Conservation (phyloP, 1,284 basidiomycete genomes). For the Neonothopanus nambi region DNA sequence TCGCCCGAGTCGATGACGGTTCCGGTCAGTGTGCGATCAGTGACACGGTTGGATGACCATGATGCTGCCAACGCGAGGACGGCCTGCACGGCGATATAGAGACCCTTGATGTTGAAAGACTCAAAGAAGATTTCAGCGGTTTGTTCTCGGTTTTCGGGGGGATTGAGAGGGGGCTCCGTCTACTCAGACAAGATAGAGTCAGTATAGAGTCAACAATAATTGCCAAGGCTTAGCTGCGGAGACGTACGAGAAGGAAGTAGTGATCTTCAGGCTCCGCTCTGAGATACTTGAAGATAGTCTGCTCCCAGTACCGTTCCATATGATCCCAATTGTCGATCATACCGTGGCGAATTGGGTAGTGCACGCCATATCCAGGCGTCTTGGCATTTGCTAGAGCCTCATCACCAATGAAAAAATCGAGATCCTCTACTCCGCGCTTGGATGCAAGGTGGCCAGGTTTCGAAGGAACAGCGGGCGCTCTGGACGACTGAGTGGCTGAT, state of each 20-base stretch:
- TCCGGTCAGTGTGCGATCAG: slow-evolving; percentile 92
- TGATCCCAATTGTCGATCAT: slow-evolving; percentile 99
- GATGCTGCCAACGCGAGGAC: slow-evolving; percentile 98
- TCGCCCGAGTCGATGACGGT: slow-evolving; percentile 99
- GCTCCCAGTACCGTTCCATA: slow-evolving; percentile 99
- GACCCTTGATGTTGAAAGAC: slow-evolving; percentile 96
- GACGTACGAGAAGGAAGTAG: slow-evolving; percentile 89
- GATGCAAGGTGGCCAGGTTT: slow-evolving; percentile 94
- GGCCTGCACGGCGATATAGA: slow-evolving; percentile 99
- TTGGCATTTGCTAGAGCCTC: slow-evolving; percentile 96
- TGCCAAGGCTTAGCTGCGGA: background rate
- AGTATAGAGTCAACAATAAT: background rate
- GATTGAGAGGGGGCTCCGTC: slow-evolving; percentile 98
- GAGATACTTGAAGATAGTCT: slow-evolving; percentile 99
- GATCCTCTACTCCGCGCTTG: slow-evolving; percentile 97
- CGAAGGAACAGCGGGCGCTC: slow-evolving; percentile 74
- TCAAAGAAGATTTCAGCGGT: slow-evolving; percentile 99
- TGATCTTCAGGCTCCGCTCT: slow-evolving; percentile 99
- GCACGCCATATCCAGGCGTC: slow-evolving; percentile 87
- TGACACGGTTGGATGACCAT: slow-evolving; percentile 93
- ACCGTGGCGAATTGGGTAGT: slow-evolving; percentile 97
- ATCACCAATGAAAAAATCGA: slow-evolving; percentile 99
- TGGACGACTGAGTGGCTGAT: slow-evolving; percentile 59
- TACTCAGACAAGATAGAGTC: slow-evolving; percentile 35
- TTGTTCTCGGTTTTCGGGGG: slow-evolving; percentile 98